These are phyloP conservation scores for Coemansia sp. DNA, from an alignment of 192 early-diverging fungal species.

Conservation along the genomic window DNA sequence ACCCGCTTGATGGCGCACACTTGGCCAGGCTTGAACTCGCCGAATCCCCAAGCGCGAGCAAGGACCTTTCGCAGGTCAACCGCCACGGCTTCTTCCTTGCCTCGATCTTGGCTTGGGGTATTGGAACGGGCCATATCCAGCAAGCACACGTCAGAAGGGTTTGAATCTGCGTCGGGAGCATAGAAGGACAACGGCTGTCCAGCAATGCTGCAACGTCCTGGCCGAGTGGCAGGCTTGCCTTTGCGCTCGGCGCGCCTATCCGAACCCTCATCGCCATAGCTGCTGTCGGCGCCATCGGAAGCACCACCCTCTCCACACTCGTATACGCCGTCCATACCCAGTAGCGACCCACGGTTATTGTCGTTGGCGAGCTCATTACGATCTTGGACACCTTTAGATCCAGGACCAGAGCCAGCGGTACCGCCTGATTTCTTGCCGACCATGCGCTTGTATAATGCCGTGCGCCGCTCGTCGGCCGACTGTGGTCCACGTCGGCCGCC, in stretches of 20 bases:
- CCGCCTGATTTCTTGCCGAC: slow-evolving; percentile 13
- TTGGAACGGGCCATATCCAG: neutral
- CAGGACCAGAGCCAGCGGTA: neutral
- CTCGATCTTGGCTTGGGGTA: neutral
- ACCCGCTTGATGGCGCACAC: slow-evolving; percentile 54
- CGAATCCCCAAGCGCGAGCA: slow-evolving; percentile 53
- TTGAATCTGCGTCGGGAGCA: neutral
- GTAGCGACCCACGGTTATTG: neutral
- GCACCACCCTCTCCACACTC: neutral
- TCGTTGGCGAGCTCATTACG: neutral
- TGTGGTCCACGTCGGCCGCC: slow-evolving; percentile 28
- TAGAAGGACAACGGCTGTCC: neutral
- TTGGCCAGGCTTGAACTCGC: slow-evolving; percentile 52
- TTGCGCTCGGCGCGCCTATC: neutral
- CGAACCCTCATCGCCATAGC: neutral
- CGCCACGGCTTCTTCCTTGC: neutral
- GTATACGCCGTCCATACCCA: neutral
- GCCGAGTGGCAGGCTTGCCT: neutral
- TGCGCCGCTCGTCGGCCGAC: slow-evolving; percentile 42
- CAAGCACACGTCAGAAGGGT: neutral
- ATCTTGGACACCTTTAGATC: neutral
- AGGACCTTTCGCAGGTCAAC: slow-evolving; percentile 57
- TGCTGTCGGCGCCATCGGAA: neutral
- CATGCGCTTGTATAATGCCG: slow-evolving; percentile 54
- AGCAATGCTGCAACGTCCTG: neutral